These are phyloP conservation scores for Paramecium primaurelia DNA, from an alignment of 73 alveolate species.

Conservation along the genomic window DNA sequence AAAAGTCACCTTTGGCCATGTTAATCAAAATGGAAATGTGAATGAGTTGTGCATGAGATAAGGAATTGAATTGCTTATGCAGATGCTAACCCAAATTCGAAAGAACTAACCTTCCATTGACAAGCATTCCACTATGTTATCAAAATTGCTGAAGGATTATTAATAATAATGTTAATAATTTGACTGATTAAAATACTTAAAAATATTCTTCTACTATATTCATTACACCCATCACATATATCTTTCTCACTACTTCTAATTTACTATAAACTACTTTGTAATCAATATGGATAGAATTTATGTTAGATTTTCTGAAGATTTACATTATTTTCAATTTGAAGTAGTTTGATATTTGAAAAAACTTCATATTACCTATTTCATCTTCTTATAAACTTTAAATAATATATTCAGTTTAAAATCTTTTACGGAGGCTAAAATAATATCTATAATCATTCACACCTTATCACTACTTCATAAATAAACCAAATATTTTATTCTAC, in stretches of 20 bases:
- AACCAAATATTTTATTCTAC: no score
- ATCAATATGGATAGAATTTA: no score
- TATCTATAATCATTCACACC: no score
- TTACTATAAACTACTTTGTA: not conserved
- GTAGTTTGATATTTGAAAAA: no score
- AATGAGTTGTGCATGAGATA: not conserved
- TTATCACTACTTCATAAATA: no score
- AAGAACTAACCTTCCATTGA: not conserved
- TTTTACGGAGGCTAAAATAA: no score
- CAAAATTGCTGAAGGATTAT: not conserved
- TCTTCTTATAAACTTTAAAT: no score
- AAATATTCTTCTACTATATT: not conserved
- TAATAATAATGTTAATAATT: not conserved
- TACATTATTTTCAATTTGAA: no score
- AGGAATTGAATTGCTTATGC: not conserved
- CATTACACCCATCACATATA: not conserved
- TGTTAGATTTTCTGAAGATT: no score
- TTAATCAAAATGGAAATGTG: not conserved
- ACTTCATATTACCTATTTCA: no score
- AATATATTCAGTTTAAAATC: no score
- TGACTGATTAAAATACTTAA: not conserved
- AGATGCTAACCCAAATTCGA: not conserved
- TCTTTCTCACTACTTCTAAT: not conserved
- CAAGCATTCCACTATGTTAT: not conserved
- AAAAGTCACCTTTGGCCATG: not conserved